Evolutionary conservation across 352 stramenopile genomes (phyloP).

Genomic region (Blastocystis sp.): DNA sequence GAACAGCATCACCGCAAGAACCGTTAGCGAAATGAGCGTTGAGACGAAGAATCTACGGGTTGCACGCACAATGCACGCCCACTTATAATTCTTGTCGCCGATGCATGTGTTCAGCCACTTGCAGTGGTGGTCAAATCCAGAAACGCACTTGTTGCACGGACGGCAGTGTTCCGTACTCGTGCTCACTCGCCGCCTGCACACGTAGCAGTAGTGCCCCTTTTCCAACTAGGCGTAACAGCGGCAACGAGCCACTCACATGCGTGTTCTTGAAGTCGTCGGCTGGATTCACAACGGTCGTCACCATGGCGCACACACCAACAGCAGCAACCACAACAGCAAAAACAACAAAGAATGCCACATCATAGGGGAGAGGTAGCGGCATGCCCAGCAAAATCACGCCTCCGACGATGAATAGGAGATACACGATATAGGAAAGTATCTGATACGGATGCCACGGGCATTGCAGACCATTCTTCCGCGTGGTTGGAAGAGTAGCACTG

Average conservation of each 20-base stretch:
- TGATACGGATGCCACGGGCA: constrained; percentile 64
- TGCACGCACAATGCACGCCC: constrained; percentile 76
- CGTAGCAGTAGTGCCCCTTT: constrained; percentile 61
- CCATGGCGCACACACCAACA: constrained; percentile 17
- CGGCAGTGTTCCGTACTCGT: constrained; percentile 83
- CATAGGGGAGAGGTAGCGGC: constrained; percentile 22
- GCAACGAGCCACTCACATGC: background rate
- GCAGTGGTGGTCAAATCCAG: constrained; percentile 92
- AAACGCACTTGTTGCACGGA: constrained; percentile 91
- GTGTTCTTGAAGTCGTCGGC: constrained; percentile 27
- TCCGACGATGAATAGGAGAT: constrained; percentile 33
- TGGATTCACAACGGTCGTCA: constrained; percentile 58
- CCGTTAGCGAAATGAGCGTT: constrained; percentile 77
- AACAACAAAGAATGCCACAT: constrained; percentile 36
- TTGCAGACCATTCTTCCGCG: constrained; percentile 67
- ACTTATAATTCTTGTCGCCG: constrained; percentile 74
- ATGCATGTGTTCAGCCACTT: constrained; percentile 94
- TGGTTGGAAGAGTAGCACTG: constrained; percentile 23
- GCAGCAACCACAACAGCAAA: background rate
- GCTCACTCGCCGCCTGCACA: constrained; percentile 74
- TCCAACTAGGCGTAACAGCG: constrained; percentile 2
- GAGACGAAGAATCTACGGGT: constrained; percentile 78
- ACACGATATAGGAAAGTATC: constrained; percentile 42
- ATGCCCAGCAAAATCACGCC: constrained; percentile 40
- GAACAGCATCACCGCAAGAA: constrained; percentile 78